Percentiles rank a stretch among this genome's conserved stretches.
phyloP scores from a whole-genome alignment of 129 eudicot genomes.

The Dittrichia graveolens region DNA sequence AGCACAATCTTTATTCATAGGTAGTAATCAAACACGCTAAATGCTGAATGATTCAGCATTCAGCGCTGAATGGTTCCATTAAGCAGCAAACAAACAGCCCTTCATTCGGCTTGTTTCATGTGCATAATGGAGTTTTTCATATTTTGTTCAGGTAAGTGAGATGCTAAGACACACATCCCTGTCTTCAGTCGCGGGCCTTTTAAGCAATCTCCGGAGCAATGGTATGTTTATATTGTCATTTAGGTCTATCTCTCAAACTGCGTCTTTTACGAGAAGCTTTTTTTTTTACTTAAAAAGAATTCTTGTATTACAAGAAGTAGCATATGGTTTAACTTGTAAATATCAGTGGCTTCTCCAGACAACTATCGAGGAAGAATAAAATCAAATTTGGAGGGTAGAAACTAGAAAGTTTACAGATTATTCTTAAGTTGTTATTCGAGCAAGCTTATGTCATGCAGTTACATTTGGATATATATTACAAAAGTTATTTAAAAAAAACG shows the following conservation, averaged over 20 bases:
- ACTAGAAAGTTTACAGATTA: background rate
- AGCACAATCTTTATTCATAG: no score
- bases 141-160: conserved; percentile 65
- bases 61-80: no score
- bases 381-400: no score
- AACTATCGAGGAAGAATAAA: no score
- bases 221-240: conserved; percentile 47
- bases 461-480: background rate
- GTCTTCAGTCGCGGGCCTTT: conserved; percentile 66
- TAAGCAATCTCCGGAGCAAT: conserved; percentile 81
- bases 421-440: background rate
- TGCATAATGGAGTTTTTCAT: background rate
- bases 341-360: conserved; percentile 2
- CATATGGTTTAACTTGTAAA: background rate
- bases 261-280: background rate
- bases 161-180: conserved; percentile 69
- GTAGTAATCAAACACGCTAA: no score
- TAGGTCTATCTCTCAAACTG: background rate
- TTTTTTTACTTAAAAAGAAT: background rate
- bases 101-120: conserved; percentile 1
- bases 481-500: background rate
- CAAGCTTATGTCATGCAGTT: background rate
- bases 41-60: no score
- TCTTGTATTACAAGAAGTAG: background rate
- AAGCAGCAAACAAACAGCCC: no score